phyloP scores from a whole-genome alignment of 495 filamentous ascomycete species.

The Neurospora sp. region DNA sequence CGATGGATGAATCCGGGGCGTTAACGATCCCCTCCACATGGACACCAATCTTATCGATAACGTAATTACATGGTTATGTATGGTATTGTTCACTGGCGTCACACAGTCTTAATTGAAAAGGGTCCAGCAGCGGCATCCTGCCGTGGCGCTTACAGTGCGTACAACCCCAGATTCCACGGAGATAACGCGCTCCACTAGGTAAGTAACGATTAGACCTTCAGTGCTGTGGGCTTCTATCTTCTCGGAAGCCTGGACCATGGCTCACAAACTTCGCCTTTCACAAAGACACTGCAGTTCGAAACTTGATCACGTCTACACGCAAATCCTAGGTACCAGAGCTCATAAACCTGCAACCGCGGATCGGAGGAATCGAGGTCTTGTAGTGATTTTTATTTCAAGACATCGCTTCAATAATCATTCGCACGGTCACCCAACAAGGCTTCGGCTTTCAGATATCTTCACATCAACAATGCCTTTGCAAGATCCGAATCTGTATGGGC shows the following conservation, averaged over 20 bases:
- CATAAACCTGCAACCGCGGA: not conserved
- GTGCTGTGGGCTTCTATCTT: not conserved
- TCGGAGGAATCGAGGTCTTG: not conserved
- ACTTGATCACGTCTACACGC: not conserved
- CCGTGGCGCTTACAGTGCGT: not conserved
- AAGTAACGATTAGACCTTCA: not conserved
- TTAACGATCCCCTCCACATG: too few relatives aligned
- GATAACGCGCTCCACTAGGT: not conserved
- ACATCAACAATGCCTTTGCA: constrained; percentile 34
- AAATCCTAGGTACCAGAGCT: not conserved
- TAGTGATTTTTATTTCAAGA: not conserved
- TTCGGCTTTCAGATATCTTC: not conserved
- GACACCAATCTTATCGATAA: not conserved
- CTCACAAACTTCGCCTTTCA: not conserved
- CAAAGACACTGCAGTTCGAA: not conserved
- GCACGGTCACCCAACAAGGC: not conserved
- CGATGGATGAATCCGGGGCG: too few relatives aligned
- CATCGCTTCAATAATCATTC: not conserved
- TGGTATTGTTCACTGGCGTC: not conserved
- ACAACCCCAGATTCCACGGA: not conserved
- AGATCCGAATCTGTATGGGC: constrained; percentile 63
- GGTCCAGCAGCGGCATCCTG: not conserved
- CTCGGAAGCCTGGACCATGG: not conserved
- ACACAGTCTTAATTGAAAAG: not conserved
- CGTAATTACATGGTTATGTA: not conserved